These are phyloP conservation scores for Diatrype stigma DNA, from an alignment of 2,329 filamentous ascomycete genomes.

Conservation along the genomic window DNA sequence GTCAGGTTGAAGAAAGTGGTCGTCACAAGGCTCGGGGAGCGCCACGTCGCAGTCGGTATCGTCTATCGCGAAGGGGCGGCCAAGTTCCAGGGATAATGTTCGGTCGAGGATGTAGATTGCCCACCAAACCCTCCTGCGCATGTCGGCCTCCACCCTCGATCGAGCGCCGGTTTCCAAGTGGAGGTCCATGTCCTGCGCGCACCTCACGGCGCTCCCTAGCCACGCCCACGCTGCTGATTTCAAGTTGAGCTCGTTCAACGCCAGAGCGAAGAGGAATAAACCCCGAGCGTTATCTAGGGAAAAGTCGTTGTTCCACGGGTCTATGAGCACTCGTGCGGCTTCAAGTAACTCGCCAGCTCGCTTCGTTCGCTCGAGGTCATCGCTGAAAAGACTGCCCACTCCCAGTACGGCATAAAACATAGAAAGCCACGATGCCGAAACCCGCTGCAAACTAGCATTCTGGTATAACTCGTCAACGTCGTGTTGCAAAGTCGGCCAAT, in stretches of 20 bases:
- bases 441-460: slow-evolving; percentile 53
- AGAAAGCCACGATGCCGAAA: slow-evolving; percentile 68
- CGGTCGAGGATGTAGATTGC: slow-evolving; percentile 86
- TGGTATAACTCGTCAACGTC: slow-evolving; percentile 76
- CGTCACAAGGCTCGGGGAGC: slow-evolving; percentile 75
- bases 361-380: slow-evolving; percentile 49
- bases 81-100: slow-evolving; percentile 73
- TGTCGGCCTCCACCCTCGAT: slow-evolving; percentile 75
- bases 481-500: slow-evolving; percentile 79
- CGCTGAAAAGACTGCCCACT: slow-evolving; percentile 71
- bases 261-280: slow-evolving; percentile 70
- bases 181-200: slow-evolving; percentile 79
- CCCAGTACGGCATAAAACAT: slow-evolving; percentile 82
- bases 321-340: slow-evolving; percentile 62
- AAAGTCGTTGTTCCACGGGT: slow-evolving; percentile 78
- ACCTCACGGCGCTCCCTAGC: slow-evolving; percentile 74
- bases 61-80: slow-evolving; percentile 75
- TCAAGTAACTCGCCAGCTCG: slow-evolving; percentile 65
- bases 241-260: slow-evolving; percentile 79
- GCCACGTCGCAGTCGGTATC: slow-evolving; percentile 84
- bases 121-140: slow-evolving; percentile 90
- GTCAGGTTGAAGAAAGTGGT: slow-evolving; percentile 65
- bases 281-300: slow-evolving; percentile 71
- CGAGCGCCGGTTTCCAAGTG: slow-evolving; percentile 71
- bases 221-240: slow-evolving; percentile 83